Percentiles rank a stretch among this genome's conserved stretches.
phyloP scores from a whole-genome alignment of 2,329 filamentous ascomycete genomes.

The Sclerotinia nivalis region DNA sequence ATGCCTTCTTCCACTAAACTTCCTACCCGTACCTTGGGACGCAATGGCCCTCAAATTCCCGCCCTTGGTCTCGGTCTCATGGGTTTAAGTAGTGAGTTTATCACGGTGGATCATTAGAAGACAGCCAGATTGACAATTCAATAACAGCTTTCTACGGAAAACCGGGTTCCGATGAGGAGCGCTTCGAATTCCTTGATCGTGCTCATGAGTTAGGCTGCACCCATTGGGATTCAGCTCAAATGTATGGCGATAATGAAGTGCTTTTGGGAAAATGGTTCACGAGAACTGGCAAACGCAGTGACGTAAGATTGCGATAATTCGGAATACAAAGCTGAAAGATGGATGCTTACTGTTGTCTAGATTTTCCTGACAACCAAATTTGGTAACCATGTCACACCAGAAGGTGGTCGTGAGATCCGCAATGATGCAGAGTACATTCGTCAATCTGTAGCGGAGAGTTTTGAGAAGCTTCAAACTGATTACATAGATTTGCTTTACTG shows the following conservation, averaged over 20 bases:
- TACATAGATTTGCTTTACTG: constrained; percentile 27
- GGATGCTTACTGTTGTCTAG: neutral
- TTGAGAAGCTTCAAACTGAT: constrained; percentile 23
- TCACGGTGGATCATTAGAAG: too few species aligned
- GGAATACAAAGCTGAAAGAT: constrained; percentile 44
- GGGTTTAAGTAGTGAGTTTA: constrained; percentile 24
- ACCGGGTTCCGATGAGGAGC: constrained; percentile 40
- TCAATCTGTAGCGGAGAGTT: constrained; percentile 23
- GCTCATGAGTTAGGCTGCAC: constrained; percentile 42
- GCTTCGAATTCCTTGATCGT: constrained; percentile 43
- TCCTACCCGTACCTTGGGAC: constrained; percentile 25
- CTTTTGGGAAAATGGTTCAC: constrained; percentile 51
- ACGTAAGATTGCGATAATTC: neutral
- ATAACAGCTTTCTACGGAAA: constrained; percentile 38
- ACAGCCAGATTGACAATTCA: neutral
- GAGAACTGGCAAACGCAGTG: constrained; percentile 33
- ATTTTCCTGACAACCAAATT: constrained; percentile 50
- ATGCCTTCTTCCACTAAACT: constrained; percentile 25
- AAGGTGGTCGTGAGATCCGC: constrained; percentile 18
- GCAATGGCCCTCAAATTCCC: constrained; percentile 25
- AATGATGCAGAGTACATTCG: constrained; percentile 26
- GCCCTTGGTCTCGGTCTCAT: constrained; percentile 27
- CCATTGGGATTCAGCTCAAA: constrained; percentile 41
- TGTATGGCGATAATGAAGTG: constrained; percentile 47
- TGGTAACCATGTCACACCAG: constrained; percentile 22